A percentile compares a stretch with the other conserved stretches of the same genome.
phyloP scores from a whole-genome alignment of 148 eudicot species.

The Fagopyrum esculentum region DNA sequence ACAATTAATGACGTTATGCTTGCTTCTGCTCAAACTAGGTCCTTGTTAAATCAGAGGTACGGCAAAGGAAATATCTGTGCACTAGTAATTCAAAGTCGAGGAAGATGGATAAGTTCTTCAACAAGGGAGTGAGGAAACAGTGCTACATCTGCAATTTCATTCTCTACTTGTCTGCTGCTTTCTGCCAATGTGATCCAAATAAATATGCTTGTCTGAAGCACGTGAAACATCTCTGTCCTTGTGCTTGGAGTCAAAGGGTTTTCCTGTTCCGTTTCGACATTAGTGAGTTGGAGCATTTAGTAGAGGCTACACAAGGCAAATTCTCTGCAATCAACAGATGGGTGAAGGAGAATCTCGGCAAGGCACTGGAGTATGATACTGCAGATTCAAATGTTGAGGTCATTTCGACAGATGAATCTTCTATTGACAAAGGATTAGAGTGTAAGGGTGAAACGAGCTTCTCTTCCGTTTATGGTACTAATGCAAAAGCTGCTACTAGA shows the following conservation, averaged over 20 bases:
- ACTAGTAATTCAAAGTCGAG: conserved; percentile 25
- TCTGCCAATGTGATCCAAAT: conserved; percentile 49
- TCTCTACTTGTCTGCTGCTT: conserved; percentile 56
- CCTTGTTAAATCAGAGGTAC: conserved; percentile 43
- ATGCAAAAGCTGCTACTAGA: conserved; percentile 11
- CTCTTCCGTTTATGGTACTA: not conserved
- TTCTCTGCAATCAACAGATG: conserved; percentile 31
- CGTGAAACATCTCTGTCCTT: conserved; percentile 52
- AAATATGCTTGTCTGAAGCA: conserved; percentile 66
- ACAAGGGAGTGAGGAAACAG: conserved; percentile 37
- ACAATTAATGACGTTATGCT: not conserved
- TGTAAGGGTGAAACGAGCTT: not conserved
- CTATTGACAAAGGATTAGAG: conserved; percentile 12
- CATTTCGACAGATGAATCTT: conserved; percentile 10
- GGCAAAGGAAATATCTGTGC: conserved; percentile 47
- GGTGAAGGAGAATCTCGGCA: conserved; percentile 39
- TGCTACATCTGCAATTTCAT: conserved; percentile 52
- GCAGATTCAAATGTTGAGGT: conserved; percentile 6
- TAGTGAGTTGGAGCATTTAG: conserved; percentile 41
- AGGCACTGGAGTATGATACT: conserved; percentile 10
- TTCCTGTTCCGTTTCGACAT: conserved; percentile 44
- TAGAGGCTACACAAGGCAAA: conserved; percentile 63
- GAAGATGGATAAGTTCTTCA: conserved; percentile 40
- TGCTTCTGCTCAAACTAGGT: conserved; percentile 29
- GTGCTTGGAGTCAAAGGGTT: conserved; percentile 49